Base-by-base conservation (phyloP, 139 green algal species). In the Pleodorina starrii region DNA sequence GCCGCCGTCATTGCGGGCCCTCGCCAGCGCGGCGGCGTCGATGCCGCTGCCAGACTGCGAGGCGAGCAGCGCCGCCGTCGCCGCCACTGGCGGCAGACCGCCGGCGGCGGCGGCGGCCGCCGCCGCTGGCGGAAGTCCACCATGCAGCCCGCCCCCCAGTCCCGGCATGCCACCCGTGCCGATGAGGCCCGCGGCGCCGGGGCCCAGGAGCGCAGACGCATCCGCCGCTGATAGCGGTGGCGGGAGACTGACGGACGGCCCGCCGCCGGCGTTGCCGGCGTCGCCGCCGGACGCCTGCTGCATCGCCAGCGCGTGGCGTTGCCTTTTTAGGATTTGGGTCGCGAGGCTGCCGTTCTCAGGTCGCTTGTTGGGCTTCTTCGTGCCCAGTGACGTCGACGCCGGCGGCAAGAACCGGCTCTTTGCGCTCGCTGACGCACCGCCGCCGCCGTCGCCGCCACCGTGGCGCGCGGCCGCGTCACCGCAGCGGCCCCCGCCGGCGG, bases 331-430 rank as follows among this genome's bases (percentile, higher is more conserved):
- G 14, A 84, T 84, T 17, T 84, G 77, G 1, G 77, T 84, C 51
- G 77, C 77, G 5, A 84, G 50, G 50, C 48, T 84, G 50, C 77
- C 77, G 17, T 84, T 84, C 35, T 84, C 77, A 21, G 77, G 77
- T 3, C 77, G 77, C 77, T 84, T 84, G 48, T 84, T 84, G 50
- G 46, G 12, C 50, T 71, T 84, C 77, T 66, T 83, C 7, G 23
- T 29, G 10, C 46, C 46, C 46, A 40, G 29, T 35, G 72, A 25
- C 29, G 23, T 5, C 29, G 63, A 68, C 32, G 46, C 27, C 46
- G 46, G 38, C 29, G 74, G 29, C 43, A 57, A 19, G 44, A 35
- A 83, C 12, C 75, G 46, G 72, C 38, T 57, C 27, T 80, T 80
- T 9, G 57, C 42, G 25, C 72, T 40, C 32, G 11, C 43, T 2